Evolutionary conservation across 2,329 filamentous ascomycete species (phyloP).

Genomic region (Talaromyces piceae): DNA sequence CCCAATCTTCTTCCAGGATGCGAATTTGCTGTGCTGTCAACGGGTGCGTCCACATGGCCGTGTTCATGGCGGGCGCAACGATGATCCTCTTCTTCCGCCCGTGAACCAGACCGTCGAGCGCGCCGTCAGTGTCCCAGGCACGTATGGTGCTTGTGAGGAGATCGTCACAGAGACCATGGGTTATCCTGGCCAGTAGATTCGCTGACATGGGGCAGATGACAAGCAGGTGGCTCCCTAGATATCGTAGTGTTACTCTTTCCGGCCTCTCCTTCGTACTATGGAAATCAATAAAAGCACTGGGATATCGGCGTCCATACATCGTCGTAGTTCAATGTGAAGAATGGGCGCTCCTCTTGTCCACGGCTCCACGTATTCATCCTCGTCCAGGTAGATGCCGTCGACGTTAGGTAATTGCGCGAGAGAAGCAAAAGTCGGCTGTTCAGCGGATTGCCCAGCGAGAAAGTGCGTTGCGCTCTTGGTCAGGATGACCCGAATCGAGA

Average conservation of each 20-base stretch:
- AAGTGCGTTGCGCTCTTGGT: constrained; percentile 69
- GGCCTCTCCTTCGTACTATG: neutral
- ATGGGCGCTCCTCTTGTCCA: constrained; percentile 77
- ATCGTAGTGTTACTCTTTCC: neutral
- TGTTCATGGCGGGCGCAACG: constrained; percentile 81
- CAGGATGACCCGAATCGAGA: constrained; percentile 81
- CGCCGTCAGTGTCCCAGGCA: constrained; percentile 76
- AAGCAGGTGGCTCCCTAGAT: constrained; percentile 64
- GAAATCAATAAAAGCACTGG: too few relatives aligned
- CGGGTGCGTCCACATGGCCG: constrained; percentile 81
- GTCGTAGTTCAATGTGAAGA: constrained; percentile 79
- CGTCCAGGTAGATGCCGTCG: constrained; percentile 72
- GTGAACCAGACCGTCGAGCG: constrained; percentile 40
- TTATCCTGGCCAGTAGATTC: constrained; percentile 79
- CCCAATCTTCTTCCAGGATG: constrained; percentile 66
- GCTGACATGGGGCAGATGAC: constrained; percentile 75
- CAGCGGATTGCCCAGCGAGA: constrained; percentile 63
- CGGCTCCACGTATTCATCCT: constrained; percentile 69
- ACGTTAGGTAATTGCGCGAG: constrained; percentile 61
- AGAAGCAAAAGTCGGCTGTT: constrained; percentile 63
- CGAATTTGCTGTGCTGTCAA: constrained; percentile 66
- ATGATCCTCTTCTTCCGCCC: constrained; percentile 56
- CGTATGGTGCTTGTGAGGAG: constrained; percentile 66
- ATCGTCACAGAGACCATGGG: constrained; percentile 68
- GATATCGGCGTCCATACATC: too few relatives aligned